Evolutionary conservation across 371 early-diverging fungal genomes (phyloP).

Genomic region (Mortierella sp.): DNA sequence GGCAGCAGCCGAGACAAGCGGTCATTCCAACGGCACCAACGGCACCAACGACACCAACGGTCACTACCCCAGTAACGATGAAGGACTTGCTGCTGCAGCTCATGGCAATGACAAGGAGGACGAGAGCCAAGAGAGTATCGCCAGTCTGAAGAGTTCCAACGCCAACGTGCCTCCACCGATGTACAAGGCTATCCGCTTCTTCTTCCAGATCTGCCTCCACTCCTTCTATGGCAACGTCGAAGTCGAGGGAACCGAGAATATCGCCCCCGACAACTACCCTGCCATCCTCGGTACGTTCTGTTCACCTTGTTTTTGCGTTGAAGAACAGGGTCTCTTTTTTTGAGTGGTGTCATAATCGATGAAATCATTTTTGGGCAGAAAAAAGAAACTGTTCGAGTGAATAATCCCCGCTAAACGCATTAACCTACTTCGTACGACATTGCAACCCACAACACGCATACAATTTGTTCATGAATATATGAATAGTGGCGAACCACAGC

Average conservation of each 20-base stretch:
- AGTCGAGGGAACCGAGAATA: constrained; percentile 54
- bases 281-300: constrained; percentile 49
- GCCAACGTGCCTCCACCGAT: constrained; percentile 36
- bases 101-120: not conserved
- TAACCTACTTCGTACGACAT: not conserved
- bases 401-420: not conserved
- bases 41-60: not conserved
- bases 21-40: not conserved
- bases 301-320: not conserved
- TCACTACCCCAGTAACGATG: not conserved
- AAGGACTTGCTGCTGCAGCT: no score
- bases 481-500: constrained; percentile 51
- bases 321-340: no score
- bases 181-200: constrained; percentile 54
- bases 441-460: no score
- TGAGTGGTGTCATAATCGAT: not conserved
- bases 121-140: constrained; percentile 49
- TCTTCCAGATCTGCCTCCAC: constrained; percentile 54
- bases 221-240: constrained; percentile 55
- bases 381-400: not conserved
- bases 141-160: not conserved
- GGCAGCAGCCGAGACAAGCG: constrained; percentile 1
- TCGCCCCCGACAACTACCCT: constrained; percentile 47
- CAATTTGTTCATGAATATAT: not conserved
- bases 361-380: not conserved